A percentile compares a stretch with the other conserved stretches of the same genome.
Conservation (phyloP, 768 basidiomycete genomes). For the Suillus lakei region DNA sequence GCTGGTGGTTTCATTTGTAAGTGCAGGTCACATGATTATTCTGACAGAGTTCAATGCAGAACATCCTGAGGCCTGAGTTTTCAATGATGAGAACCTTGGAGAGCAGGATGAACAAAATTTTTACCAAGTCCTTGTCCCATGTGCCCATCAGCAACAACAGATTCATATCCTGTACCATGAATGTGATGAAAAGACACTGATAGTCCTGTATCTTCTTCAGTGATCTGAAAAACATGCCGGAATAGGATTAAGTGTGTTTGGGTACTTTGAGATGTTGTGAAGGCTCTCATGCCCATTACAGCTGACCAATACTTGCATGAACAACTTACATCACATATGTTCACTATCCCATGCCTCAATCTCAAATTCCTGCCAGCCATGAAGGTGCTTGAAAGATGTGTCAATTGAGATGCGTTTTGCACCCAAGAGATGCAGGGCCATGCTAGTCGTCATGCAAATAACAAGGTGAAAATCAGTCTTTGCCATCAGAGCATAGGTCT, state of each 20-base stretch:
- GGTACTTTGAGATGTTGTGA: conserved; percentile 32
- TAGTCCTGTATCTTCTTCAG: conserved; percentile 14
- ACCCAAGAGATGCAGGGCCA: conserved; percentile 21
- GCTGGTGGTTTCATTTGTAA: not conserved
- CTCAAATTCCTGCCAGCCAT: conserved; percentile 24
- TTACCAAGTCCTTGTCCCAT: conserved; percentile 24
- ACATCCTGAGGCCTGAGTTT: conserved; percentile 20
- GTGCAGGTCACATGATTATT: too few relatives aligned
- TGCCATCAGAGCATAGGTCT: conserved; percentile 13
- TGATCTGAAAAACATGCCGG: conserved; percentile 26
- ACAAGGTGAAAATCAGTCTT: conserved; percentile 18
- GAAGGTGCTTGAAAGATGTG: conserved; percentile 21
- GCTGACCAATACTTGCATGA: conserved; percentile 16
- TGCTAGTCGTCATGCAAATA: conserved; percentile 30
- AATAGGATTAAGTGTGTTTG: conserved; percentile 30
- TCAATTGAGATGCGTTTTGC: conserved; percentile 16
- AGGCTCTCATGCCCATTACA: conserved; percentile 21
- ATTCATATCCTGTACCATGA: conserved; percentile 23
- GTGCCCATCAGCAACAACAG: conserved; percentile 29
- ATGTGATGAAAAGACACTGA: conserved; percentile 28
- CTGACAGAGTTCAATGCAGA: conserved; percentile 3
- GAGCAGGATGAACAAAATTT: not conserved
- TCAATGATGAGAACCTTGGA: not conserved
- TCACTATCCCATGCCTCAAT: conserved; percentile 20
- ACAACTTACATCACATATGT: conserved; percentile 9